These are phyloP conservation scores for Cinchona pubescens DNA, from an alignment of 257 asterid species.

Conservation along the genomic window DNA sequence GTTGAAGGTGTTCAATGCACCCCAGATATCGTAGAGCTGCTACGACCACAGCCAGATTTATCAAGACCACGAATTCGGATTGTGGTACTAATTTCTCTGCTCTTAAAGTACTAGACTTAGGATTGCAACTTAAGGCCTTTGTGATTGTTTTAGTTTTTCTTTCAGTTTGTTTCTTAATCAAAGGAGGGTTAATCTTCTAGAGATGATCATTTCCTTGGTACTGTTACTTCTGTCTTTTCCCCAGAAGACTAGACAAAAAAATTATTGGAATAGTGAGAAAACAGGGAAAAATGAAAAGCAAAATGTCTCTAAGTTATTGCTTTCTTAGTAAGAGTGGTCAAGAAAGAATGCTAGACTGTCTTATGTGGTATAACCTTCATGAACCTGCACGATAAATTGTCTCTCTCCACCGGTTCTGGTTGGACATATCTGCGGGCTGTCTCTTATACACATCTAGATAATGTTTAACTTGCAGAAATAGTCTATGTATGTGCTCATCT, in stretches of 20 bases:
- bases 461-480: no score
- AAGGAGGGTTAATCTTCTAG: background rate
- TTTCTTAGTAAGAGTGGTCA: background rate
- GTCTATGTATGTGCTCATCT: background rate
- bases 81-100: slow-evolving; percentile 55
- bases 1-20: slow-evolving; percentile 79
- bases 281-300: no score
- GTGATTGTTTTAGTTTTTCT: background rate
- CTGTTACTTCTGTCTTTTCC: background rate
- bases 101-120: background rate
- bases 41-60: slow-evolving; percentile 78
- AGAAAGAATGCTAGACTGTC: no score
- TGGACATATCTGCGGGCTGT: no score
- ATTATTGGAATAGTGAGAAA: background rate
- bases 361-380: no score
- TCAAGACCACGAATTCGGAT: slow-evolving; percentile 78
- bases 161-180: background rate
- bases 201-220: background rate
- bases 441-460: no score
- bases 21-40: slow-evolving; percentile 83
- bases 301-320: background rate
- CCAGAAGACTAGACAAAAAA: no score
- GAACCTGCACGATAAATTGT: no score
- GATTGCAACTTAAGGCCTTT: background rate
- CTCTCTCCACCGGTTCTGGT: background rate